Percentiles rank a stretch among this genome's conserved stretches.
These are phyloP conservation scores for Candida parachauliodes DNA, from an alignment of 805 yeast genomes.

Conservation along the genomic window DNA sequence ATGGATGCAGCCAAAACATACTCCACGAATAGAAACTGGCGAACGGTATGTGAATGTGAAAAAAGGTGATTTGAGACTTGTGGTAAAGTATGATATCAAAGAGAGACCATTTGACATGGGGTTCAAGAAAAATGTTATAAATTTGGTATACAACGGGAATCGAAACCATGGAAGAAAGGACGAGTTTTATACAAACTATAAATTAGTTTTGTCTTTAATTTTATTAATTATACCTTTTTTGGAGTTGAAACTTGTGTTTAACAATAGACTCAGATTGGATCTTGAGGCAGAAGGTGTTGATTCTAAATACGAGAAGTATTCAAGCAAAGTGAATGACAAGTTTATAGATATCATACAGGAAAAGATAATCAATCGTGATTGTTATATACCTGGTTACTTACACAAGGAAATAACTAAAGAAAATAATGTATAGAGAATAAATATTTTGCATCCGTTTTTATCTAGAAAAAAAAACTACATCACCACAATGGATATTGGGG, in stretches of 20 bases:
- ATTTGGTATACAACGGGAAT: slow-evolving; percentile 26
- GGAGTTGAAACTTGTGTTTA: slow-evolving; percentile 14
- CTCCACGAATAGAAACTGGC: slow-evolving; percentile 24
- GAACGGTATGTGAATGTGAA: slow-evolving; percentile 43
- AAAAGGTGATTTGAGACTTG: slow-evolving; percentile 28
- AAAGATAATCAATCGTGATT: slow-evolving; percentile 14
- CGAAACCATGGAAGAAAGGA: slow-evolving; percentile 15
- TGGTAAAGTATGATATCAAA: slow-evolving; percentile 28
- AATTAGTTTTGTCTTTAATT: slow-evolving; percentile 14
- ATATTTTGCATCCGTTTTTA: too few species aligned
- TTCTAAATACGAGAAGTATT: slow-evolving; percentile 9
- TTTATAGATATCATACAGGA: slow-evolving; percentile 13
- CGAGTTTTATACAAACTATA: slow-evolving; percentile 10
- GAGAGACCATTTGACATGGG: slow-evolving; percentile 40
- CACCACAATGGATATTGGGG: slow-evolving; percentile 61
- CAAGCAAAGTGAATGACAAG: slow-evolving; percentile 8
- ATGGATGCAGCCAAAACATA: not conserved
- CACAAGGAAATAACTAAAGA: not conserved
- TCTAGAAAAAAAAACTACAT: slow-evolving; percentile 1
- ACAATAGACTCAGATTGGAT: not conserved
- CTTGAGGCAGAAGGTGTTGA: not conserved
- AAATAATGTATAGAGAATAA: too few species aligned
- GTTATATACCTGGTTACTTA: slow-evolving; percentile 16
- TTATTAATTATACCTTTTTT: slow-evolving; percentile 20
- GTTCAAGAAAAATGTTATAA: slow-evolving; percentile 30